Evolutionary conservation across 352 stramenopile genomes (phyloP).

Genomic region (Pilasporangium apinafurcum): DNA sequence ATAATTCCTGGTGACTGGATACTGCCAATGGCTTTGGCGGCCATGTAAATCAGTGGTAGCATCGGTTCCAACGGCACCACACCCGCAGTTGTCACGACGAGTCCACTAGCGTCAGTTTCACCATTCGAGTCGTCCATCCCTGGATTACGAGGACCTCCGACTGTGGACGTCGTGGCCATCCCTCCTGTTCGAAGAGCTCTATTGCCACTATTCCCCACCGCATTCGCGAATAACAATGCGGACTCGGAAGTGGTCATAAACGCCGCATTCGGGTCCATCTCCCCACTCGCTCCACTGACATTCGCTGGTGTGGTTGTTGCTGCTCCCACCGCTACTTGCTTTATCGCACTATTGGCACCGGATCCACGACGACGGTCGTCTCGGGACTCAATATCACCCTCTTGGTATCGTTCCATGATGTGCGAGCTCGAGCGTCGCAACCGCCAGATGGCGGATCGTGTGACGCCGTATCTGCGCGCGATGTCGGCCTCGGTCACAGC

Average conservation of each 20-base stretch:
- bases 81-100: not conserved
- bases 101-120: not conserved
- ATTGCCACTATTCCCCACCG: not conserved
- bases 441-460: constrained; percentile 34
- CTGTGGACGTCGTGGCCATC: not conserved
- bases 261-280: not conserved
- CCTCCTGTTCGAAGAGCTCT: not conserved
- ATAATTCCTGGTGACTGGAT: constrained; percentile 24
- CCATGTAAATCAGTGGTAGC: constrained; percentile 24
- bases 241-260: too few species aligned
- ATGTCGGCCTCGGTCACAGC: constrained; percentile 30
- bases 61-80: not conserved
- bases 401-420: constrained; percentile 39
- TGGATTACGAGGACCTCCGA: not conserved
- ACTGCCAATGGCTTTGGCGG: constrained; percentile 23
- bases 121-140: not conserved
- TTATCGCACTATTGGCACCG: not conserved
- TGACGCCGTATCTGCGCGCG: constrained; percentile 38
- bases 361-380: constrained; percentile 25
- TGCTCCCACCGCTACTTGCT: not conserved
- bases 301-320: not conserved
- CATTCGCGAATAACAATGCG: too few species aligned
- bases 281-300: not conserved
- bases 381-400: constrained; percentile 28
- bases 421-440: constrained; percentile 22